Percentiles rank a stretch among this genome's conserved stretches.
Conservation (phyloP, 2,329 filamentous ascomycete genomes). For the Xylaria sp. region DNA sequence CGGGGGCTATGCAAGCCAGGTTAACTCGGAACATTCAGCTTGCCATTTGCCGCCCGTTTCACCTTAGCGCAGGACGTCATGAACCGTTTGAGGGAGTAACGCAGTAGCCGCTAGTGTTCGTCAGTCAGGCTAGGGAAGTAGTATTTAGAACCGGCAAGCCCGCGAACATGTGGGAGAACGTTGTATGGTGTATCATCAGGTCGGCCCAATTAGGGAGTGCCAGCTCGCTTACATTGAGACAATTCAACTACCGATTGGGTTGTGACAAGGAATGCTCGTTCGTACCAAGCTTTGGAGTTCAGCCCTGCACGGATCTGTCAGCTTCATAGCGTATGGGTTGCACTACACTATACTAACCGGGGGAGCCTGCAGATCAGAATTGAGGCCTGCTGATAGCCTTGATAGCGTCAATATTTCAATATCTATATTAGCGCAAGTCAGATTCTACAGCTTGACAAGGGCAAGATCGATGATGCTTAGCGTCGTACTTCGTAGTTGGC, state of each 20-base stretch:
- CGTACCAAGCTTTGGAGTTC: not conserved
- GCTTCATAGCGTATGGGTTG: not conserved
- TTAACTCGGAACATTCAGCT: slow-evolving; percentile 21
- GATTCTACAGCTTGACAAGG: slow-evolving; percentile 23
- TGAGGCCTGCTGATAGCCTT: slow-evolving; percentile 10
- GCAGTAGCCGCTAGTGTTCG: not conserved
- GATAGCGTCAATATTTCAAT: slow-evolving; percentile 11
- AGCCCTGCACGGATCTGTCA: slow-evolving; percentile 15
- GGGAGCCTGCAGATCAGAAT: slow-evolving; percentile 17
- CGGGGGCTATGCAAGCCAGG: slow-evolving; percentile 21
- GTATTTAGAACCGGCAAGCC: not conserved
- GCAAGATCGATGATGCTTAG: slow-evolving; percentile 14
- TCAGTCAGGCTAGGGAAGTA: not conserved
- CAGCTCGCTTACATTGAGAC: not conserved
- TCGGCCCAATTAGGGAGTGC: not conserved
- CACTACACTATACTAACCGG: not conserved
- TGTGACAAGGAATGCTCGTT: not conserved
- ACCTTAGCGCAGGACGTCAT: slow-evolving; percentile 6
- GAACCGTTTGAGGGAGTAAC: slow-evolving; percentile 2
- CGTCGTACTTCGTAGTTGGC: not conserved
- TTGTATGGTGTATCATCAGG: not conserved
- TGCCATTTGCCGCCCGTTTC: slow-evolving; percentile 18
- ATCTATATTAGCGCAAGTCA: not conserved
- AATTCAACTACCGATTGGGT: not conserved
- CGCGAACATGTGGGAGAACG: not conserved